Base-by-base conservation (phyloP, 495 filamentous ascomycete species). In the Daldinia childiae region DNA sequence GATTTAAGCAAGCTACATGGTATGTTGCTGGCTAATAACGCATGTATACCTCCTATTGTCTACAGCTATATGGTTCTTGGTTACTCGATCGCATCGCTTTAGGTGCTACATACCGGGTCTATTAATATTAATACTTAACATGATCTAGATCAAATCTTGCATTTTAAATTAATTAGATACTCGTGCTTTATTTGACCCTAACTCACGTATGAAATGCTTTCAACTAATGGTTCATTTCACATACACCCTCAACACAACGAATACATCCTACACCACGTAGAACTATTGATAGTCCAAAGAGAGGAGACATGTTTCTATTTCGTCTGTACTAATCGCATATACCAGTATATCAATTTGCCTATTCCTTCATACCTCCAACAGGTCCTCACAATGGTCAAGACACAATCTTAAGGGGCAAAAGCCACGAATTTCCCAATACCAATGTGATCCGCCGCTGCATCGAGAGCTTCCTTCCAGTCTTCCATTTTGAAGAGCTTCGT, bases 381-480 rank as follows among this genome's bases (percentile, higher is more conserved):
- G 15, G 50, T 30, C 7, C 26, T 29, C 26, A 2, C 11, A 24
- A 14, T 4, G 7, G 8, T 14, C 14, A n/a, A 15, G 26, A 27
- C 24, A 15, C 50, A 15, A 17, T 29, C 17, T 66, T 30, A 78
- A 12, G 62, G 74, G 45, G 59, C 45, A 50, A 80, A 61, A 17
- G 68, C 62, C 27, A 80, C 75, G 21, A 58, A 56, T 43, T 68
- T 72, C 7, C 73, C 75, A 58, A 80, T 70, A 26, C 77, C 78
- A 12, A 59, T 73, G 29, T 76, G 62, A 32, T 76, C 69, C 4
- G 73, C 75, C 19, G 62, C 78, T 6, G n/a, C 61, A 30, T 80
- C 78, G 34, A 80, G 58, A 38, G 52, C 77, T 38, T 71, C 75
- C 34, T 76, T 74, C 78, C 77, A 80, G 12, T 76, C 62, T 30